Percentiles rank a stretch among this genome's conserved stretches.
phyloP scores from a whole-genome alignment of 129 eudicot genomes.

The Lactuca sativa region DNA sequence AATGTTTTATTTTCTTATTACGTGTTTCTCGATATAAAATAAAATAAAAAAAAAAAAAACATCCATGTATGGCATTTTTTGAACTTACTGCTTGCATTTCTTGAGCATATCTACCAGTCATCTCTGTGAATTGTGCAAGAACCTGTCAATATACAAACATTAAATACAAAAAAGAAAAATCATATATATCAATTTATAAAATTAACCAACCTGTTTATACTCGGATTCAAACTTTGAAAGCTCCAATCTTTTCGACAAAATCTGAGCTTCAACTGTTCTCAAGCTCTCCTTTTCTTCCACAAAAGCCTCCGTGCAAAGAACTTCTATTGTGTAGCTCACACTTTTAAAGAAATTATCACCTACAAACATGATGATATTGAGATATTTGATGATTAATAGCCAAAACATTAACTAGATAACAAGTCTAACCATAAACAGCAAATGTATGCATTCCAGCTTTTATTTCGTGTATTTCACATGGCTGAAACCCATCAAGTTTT shows the following conservation, averaged over 20 bases:
- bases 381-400: slow-evolving; percentile 15
- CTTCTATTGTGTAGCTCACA: slow-evolving; percentile 89
- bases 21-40: too few relatives aligned
- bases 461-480: slow-evolving; percentile 84
- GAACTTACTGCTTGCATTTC: slow-evolving; percentile 92
- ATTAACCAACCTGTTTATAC: slow-evolving; percentile 80
- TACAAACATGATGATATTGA: slow-evolving; percentile 23
- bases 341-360: slow-evolving; percentile 98
- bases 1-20: too few relatives aligned
- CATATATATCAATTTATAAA: not conserved
- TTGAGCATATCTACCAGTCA: slow-evolving; percentile 91
- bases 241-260: slow-evolving; percentile 82
- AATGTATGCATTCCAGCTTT: slow-evolving; percentile 87
- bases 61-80: not conserved
- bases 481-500: slow-evolving; percentile 94
- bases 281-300: slow-evolving; percentile 72
- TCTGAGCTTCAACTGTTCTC: slow-evolving; percentile 82
- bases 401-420: not conserved
- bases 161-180: slow-evolving; percentile 12
- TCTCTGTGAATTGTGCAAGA: slow-evolving; percentile 90
- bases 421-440: slow-evolving; percentile 81
- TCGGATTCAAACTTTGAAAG: slow-evolving; percentile 89
- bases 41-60: too few relatives aligned
- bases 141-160: slow-evolving; percentile 50
- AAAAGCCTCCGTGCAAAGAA: slow-evolving; percentile 62